Conservation (phyloP, 1,139 yeast species). For the Nakaseomyces bracarensis region DNA sequence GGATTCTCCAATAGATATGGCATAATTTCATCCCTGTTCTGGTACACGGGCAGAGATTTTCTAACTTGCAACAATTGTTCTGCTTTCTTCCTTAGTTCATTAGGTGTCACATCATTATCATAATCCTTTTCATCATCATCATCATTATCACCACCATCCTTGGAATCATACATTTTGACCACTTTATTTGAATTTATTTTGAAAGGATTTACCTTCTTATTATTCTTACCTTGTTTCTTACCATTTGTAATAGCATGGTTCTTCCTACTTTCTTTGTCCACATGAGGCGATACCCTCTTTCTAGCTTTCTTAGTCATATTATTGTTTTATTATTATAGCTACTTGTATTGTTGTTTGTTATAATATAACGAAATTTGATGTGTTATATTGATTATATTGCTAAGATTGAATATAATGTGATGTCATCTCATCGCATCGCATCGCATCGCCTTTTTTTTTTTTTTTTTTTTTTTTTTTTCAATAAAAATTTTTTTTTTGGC, state of each 20-base stretch:
- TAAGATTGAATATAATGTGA: too few relatives aligned
- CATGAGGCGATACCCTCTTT: background rate
- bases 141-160: conserved; percentile 11
- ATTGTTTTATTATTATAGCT: too few relatives aligned
- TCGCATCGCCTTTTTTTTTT: background rate
- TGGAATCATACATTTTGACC: background rate
- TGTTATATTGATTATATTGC: too few relatives aligned
- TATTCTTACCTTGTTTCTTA: background rate
- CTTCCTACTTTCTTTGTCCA: background rate
- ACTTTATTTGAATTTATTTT: background rate
- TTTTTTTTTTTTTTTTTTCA: background rate
- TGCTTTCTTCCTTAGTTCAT: conserved; percentile 38
- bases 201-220: background rate
- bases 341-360: too few relatives aligned
- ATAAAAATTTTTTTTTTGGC: too few relatives aligned
- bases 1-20: conserved; percentile 47
- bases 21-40: conserved; percentile 57
- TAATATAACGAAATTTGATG: too few relatives aligned
- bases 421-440: background rate
- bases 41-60: conserved; percentile 63
- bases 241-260: background rate
- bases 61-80: conserved; percentile 43
- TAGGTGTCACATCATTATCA: conserved; percentile 10
- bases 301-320: background rate
- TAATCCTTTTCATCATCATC: conserved; percentile 12